Conservation (phyloP, 441 rosid genomes). For the Adansonia grandidieri region DNA sequence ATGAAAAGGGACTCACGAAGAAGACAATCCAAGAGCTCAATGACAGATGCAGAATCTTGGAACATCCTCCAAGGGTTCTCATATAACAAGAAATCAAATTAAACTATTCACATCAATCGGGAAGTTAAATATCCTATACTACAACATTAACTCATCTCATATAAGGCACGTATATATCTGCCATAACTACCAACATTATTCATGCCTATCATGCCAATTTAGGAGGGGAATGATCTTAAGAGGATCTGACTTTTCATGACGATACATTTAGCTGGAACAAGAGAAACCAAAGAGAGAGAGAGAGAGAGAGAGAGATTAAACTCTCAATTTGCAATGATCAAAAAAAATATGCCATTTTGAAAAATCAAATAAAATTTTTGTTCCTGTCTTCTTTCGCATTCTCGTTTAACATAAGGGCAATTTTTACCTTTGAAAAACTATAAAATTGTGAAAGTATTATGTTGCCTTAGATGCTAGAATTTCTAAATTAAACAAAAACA, state of each 20-base stretch:
- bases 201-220: too few relatives aligned
- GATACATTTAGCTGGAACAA: not conserved
- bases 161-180: too few relatives aligned
- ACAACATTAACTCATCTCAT: not conserved
- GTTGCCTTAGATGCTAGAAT: not conserved
- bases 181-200: too few relatives aligned
- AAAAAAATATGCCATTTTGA: not conserved
- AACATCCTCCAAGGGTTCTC: constrained; percentile 5
- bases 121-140: constrained; percentile 7
- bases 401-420: not conserved
- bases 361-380: not conserved
- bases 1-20: not conserved
- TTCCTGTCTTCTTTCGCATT: constrained; percentile 12
- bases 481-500: not conserved
- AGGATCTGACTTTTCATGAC: too few relatives aligned
- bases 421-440: not conserved
- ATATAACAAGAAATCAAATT: not conserved
- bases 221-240: too few relatives aligned
- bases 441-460: constrained; percentile 7
- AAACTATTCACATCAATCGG: not conserved
- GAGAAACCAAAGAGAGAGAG: constrained; percentile 1
- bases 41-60: not conserved
- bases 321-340: not conserved
- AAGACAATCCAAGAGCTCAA: not conserved
- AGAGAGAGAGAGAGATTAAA: not conserved